Evolutionary conservation across 495 filamentous ascomycete genomes (phyloP).

Genomic region (Neurospora sp.): DNA sequence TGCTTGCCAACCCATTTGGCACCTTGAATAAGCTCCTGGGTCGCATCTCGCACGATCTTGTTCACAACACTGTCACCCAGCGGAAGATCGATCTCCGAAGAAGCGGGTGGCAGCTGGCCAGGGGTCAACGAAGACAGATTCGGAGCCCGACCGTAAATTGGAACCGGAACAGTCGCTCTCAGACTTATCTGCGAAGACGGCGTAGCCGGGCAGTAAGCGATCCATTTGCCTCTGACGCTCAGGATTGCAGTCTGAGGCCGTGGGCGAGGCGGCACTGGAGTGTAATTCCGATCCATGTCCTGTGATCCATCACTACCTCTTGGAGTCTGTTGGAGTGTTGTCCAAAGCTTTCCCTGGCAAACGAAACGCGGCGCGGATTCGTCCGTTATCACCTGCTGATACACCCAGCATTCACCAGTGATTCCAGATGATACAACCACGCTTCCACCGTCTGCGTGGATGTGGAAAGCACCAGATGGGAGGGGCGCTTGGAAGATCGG

Average conservation of each 20-base stretch:
- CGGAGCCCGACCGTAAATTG: constrained; percentile 44
- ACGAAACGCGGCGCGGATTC: constrained; percentile 39
- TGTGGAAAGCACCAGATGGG: constrained; percentile 57
- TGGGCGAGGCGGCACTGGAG: constrained; percentile 24
- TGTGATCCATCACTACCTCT: constrained; percentile 33
- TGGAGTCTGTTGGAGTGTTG: constrained; percentile 50
- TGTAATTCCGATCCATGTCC: constrained; percentile 33
- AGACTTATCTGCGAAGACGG: constrained; percentile 60
- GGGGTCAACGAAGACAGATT: constrained; percentile 61
- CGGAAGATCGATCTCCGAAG: constrained; percentile 65
- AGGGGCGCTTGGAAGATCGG: constrained; percentile 47
- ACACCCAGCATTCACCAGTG: constrained; percentile 81
- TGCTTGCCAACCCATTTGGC: constrained; percentile 82
- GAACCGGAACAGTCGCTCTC: constrained; percentile 43
- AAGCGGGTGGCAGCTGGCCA: constrained; percentile 63
- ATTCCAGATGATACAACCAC: constrained; percentile 64
- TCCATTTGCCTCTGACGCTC: constrained; percentile 67
- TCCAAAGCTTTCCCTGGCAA: constrained; percentile 79
- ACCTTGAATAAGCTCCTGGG: constrained; percentile 82
- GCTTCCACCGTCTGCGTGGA: constrained; percentile 57
- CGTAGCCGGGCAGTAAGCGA: constrained; percentile 71
- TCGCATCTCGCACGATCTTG: constrained; percentile 74
- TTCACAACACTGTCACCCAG: constrained; percentile 74
- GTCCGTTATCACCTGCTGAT: constrained; percentile 30
- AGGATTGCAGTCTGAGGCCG: constrained; percentile 53